Conservation (phyloP, 2,329 filamentous ascomycete species). For the Clarireedia paspali region DNA sequence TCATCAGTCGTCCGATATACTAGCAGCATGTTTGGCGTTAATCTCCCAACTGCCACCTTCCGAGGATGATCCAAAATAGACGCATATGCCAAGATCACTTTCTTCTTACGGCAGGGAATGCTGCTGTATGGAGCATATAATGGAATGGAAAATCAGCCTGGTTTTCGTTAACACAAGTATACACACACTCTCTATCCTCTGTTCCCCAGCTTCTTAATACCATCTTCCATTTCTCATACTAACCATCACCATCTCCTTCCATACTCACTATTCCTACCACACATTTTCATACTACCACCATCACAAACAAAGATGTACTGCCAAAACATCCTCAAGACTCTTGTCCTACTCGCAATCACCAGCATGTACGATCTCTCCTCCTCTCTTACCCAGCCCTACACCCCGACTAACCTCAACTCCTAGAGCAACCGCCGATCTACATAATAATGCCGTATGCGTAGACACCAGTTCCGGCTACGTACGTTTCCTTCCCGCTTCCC, state of each 20-base stretch:
- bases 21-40: too few relatives aligned
- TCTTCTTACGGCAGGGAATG: not conserved
- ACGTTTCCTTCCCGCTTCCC: not conserved
- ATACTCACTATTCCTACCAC: not conserved
- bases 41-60: too few relatives aligned
- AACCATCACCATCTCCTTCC: not conserved
- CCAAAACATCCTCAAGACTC: not conserved
- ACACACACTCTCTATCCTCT: not conserved
- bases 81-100: too few relatives aligned
- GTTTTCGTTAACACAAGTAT: too few relatives aligned
- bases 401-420: not conserved
- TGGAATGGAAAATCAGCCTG: not conserved
- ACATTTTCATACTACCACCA: not conserved
- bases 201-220: not conserved
- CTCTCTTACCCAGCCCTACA: not conserved
- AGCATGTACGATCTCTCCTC: not conserved
- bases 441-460: not conserved
- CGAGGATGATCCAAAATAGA: too few relatives aligned
- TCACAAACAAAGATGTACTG: not conserved
- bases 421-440: not conserved
- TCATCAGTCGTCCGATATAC: too few relatives aligned
- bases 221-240: not conserved
- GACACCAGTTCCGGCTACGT: not conserved
- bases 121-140: not conserved
- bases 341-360: slow-evolving; percentile 1